Percentiles rank a stretch among this genome's conserved stretches.
Evolutionary conservation across 192 early-diverging fungal species (phyloP).

Genomic region (Coemansia erecta): DNA sequence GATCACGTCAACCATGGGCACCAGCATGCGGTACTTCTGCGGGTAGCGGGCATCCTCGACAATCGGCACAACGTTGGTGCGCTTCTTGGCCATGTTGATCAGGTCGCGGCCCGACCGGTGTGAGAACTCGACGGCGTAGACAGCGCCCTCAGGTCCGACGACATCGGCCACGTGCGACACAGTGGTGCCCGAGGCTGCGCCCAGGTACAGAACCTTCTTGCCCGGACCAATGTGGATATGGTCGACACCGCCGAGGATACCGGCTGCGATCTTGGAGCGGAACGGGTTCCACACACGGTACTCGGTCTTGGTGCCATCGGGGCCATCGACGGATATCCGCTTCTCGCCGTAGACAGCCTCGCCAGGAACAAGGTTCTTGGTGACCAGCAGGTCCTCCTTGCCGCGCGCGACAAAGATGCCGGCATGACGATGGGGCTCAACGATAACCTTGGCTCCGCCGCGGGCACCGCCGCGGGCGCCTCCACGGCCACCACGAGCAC

Average conservation of each 20-base stretch:
- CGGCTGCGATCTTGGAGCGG: constrained; percentile 97
- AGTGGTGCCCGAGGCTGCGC: constrained; percentile 90
- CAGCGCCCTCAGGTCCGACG: constrained; percentile 92
- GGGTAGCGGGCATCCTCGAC: constrained; percentile 99
- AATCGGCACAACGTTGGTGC: constrained; percentile 98
- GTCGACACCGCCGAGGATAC: constrained; percentile 95
- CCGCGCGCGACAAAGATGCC: constrained; percentile 96
- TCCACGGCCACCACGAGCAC: constrained; percentile 55
- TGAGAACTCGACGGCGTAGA: constrained; percentile 99
- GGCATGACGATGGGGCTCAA: constrained; percentile 97
- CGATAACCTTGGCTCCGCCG: constrained; percentile 91
- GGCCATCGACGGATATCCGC: constrained; percentile 92
- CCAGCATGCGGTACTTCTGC: constrained; percentile 99
- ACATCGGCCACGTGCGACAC: constrained; percentile 98
- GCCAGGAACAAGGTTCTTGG: constrained; percentile 98
- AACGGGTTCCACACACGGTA: constrained; percentile 99
- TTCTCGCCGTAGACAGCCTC: constrained; percentile 98
- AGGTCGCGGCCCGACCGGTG: constrained; percentile 98
- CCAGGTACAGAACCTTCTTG: constrained; percentile 97
- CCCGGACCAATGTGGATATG: constrained; percentile 92
- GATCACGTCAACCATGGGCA: constrained; percentile 97
- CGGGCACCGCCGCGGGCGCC: constrained; percentile 72
- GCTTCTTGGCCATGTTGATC: constrained; percentile 99
- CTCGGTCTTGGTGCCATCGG: constrained; percentile 94
- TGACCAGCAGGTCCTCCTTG: constrained; percentile 98